Percentiles rank a stretch among this genome's conserved stretches.
These are phyloP conservation scores for Meyerozyma athensensis DNA, from an alignment of 1,139 yeast genomes.

Conservation along the genomic window DNA sequence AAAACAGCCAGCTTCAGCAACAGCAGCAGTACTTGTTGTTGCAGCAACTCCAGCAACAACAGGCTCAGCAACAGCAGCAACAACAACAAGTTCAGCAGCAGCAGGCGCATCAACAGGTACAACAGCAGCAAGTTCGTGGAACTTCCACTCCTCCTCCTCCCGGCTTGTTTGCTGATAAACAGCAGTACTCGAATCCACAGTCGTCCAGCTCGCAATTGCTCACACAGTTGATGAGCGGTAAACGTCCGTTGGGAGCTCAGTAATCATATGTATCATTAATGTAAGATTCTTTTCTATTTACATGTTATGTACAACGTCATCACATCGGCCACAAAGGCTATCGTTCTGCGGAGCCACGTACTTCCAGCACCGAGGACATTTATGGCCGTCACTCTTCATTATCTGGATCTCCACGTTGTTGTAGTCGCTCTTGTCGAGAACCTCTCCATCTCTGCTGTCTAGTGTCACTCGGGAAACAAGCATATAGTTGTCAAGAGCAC, in stretches of 20 bases:
- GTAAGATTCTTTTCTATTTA: slow-evolving; percentile 1
- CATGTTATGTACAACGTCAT: slow-evolving; percentile 19
- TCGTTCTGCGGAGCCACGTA: slow-evolving; percentile 50
- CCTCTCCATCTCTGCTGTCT: slow-evolving; percentile 15
- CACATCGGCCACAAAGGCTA: slow-evolving; percentile 66
- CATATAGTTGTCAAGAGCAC: slow-evolving; percentile 50
- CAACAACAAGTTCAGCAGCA: slow-evolving; percentile 11
- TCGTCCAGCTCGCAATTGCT: slow-evolving; percentile 60
- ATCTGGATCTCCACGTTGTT: slow-evolving; percentile 24
- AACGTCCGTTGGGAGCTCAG: slow-evolving; percentile 27
- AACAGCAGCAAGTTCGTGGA: slow-evolving; percentile 22
- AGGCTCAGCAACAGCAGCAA: slow-evolving; percentile 12
- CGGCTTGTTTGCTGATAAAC: slow-evolving; percentile 29
- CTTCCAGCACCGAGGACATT: slow-evolving; percentile 97
- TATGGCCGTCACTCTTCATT: slow-evolving; percentile 41
- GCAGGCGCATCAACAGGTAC: slow-evolving; percentile 12
- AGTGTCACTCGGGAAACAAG: slow-evolving; percentile 57
- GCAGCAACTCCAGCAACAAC: slow-evolving; percentile 14
- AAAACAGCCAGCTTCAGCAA: slow-evolving; percentile 12
- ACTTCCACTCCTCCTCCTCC: slow-evolving; percentile 45
- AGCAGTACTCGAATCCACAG: slow-evolving; percentile 12
- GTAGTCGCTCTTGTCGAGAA: slow-evolving; percentile 22
- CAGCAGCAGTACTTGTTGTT: slow-evolving; percentile 16
- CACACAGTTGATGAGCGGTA: slow-evolving; percentile 68
- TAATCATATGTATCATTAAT: neutral